Evolutionary conservation across 2,329 filamentous ascomycete species (phyloP).

Genomic region (Rosellinia necatrix): DNA sequence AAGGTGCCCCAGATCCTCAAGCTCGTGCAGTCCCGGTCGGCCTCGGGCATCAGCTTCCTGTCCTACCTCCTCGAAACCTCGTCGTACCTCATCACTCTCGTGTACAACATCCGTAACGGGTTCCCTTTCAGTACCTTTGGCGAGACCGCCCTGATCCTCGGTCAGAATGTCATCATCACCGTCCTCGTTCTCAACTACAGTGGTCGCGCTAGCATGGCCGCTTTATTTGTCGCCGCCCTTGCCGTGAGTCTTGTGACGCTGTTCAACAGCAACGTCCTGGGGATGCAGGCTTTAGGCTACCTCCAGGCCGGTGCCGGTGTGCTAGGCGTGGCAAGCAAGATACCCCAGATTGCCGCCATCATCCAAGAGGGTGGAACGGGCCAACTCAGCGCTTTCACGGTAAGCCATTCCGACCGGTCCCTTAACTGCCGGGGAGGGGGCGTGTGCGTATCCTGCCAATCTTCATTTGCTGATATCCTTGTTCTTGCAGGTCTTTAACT

Average conservation of each 20-base stretch:
- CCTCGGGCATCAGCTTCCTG: conserved; percentile 84
- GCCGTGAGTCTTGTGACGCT: conserved; percentile 71
- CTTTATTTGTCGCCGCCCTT: conserved; percentile 77
- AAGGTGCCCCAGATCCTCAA: conserved; percentile 98
- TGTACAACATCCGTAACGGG: conserved; percentile 87
- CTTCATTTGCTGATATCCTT: conserved; percentile 19
- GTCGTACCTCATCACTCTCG: conserved; percentile 84
- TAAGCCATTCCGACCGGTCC: too few relatives aligned
- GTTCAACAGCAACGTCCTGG: conserved; percentile 68
- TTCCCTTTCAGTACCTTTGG: conserved; percentile 98
- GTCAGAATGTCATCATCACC: conserved; percentile 89
- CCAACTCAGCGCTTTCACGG: conserved; percentile 94
- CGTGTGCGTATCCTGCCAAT: too few relatives aligned
- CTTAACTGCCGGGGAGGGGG: too few relatives aligned
- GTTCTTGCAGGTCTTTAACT: conserved; percentile 85
- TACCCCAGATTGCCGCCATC: conserved; percentile 90
- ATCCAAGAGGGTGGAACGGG: conserved; percentile 86
- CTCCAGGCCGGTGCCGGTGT: conserved; percentile 84
- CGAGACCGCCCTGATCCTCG: conserved; percentile 88
- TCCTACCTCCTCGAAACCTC: conserved; percentile 91
- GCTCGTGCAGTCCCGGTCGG: conserved; percentile 78
- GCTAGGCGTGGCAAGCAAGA: conserved; percentile 84
- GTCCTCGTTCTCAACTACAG: conserved; percentile 85
- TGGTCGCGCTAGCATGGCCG: conserved; percentile 69
- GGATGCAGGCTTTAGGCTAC: conserved; percentile 69